Evolutionary conservation across 116 monocot species (phyloP), one percentile per base, ranked within the genome.

Genomic region (Cymodocea nodosa): DNA sequence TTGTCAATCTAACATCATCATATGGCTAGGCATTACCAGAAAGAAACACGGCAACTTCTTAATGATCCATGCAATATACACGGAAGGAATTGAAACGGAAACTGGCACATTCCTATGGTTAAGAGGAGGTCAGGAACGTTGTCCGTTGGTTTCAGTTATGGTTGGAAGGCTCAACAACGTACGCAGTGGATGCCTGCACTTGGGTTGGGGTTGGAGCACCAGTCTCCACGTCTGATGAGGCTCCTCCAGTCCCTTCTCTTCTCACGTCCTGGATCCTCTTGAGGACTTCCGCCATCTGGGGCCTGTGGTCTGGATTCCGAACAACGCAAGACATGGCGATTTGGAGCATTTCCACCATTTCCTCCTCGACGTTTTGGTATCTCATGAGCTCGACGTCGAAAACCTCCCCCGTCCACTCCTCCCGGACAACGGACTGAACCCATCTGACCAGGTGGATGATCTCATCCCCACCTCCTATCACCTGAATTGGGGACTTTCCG

Each of bases 401-500:
- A 50, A 94, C 94, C 67, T 94, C 94, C 0, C 90, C 94, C 0
- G 94, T 94, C 94, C 94, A 94, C 79, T 94, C 94, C 61, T 94
- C 94, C 1, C 94, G 72, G 20, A 94, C 90, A 5, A 94, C 94
- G 0, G 94, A 89, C 6, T 87, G 81, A 16, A 94, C 94, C 94
- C 94, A 94, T 58, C 90, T 52, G 15, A 87, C 90, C 17, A 94
- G 73, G 63, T 94, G 89, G 49, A 89, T 68, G 12, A 84, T 82
- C 76, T 89, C 84, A 11, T 87, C 82, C 0, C 84, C 83, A 12
- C 77, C 79, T 1, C 84, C 77, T 3, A 63, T 63, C 23, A 73
- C 65, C 23, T 79, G 84, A 23, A 86, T 74, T 2, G 94, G 89
- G 1, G 89, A 81, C 40, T 77, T 89, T 1, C 89, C 90, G 0